Conservation (phyloP, 805 yeast genomes). For the Sugiyamaella chiloensis region DNA sequence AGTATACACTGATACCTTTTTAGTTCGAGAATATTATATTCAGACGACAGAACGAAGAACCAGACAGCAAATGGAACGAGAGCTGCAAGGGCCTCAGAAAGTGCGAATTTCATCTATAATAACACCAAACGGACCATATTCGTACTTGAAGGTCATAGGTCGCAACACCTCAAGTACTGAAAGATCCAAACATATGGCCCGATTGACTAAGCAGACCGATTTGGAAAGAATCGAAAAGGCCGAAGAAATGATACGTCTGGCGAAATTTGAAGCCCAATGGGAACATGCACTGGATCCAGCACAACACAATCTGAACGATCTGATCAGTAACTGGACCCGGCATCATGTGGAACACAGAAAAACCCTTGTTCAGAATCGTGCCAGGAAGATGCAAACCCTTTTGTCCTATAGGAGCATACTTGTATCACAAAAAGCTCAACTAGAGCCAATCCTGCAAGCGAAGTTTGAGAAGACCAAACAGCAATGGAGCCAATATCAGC, state of each 20-base stretch:
- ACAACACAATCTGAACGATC: background rate
- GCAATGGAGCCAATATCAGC: background rate
- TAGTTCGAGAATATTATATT: constrained; percentile 12
- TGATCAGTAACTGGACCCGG: constrained; percentile 6
- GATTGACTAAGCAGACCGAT: background rate
- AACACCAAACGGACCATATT: constrained; percentile 13
- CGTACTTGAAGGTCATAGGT: constrained; percentile 14
- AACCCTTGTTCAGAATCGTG: background rate
- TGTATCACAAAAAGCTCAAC: constrained; percentile 3
- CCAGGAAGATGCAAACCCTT: background rate
- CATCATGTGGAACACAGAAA: constrained; percentile 2
- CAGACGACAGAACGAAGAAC: background rate
- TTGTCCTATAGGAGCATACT: constrained; percentile 3
- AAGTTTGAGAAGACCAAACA: background rate
- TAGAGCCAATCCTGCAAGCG: constrained; percentile 2
- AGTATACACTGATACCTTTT: constrained; percentile 12
- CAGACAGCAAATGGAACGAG: background rate
- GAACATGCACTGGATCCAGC: background rate
- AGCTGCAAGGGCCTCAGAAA: constrained; percentile 3
- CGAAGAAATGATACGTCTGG: background rate
- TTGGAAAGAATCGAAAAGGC: background rate
- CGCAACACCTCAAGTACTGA: constrained; percentile 1
- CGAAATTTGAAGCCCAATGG: constrained; percentile 14
- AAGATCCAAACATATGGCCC: constrained; percentile 5
- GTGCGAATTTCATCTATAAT: constrained; percentile 5